A percentile compares a stretch with the other conserved stretches of the same genome.
These are phyloP conservation scores for Aspergillus unguis DNA, from an alignment of 2,329 filamentous ascomycete species.

Conservation along the genomic window DNA sequence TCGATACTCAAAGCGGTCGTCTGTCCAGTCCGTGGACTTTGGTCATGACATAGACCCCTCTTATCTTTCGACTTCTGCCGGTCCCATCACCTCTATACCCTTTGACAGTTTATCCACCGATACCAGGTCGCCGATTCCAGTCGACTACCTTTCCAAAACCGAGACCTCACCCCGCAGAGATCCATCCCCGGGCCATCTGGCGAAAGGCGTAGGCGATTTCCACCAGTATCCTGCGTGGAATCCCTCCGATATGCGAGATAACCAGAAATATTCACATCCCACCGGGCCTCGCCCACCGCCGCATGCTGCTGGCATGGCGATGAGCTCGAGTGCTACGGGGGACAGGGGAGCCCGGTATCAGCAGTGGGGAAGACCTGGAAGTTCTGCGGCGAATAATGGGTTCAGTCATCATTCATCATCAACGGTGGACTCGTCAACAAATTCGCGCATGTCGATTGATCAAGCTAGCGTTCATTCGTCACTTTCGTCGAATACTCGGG, in stretches of 20 bases:
- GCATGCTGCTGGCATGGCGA: constrained; percentile 54
- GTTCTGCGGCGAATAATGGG: constrained; percentile 52
- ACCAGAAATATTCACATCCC: constrained; percentile 54
- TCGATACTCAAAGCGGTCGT: constrained; percentile 69
- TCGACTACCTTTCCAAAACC: constrained; percentile 68
- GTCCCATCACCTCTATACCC: constrained; percentile 82
- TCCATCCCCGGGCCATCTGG: constrained; percentile 76
- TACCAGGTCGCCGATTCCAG: constrained; percentile 65
- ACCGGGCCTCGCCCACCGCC: constrained; percentile 61
- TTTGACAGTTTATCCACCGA: constrained; percentile 70
- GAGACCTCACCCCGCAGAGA: constrained; percentile 64
- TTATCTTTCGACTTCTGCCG: constrained; percentile 70
- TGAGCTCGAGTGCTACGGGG: constrained; percentile 69
- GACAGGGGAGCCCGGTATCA: constrained; percentile 69
- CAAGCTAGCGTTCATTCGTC: constrained; percentile 63
- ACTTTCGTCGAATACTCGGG: constrained; percentile 57
- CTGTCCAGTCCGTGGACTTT: constrained; percentile 67
- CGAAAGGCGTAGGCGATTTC: constrained; percentile 72
- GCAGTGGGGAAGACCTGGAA: constrained; percentile 67
- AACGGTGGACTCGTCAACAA: constrained; percentile 50
- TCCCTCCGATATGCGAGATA: constrained; percentile 48
- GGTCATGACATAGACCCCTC: constrained; percentile 58
- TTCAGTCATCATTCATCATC: constrained; percentile 60
- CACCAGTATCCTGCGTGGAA: constrained; percentile 84
- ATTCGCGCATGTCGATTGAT: constrained; percentile 59